phyloP scores from a whole-genome alignment of 2,329 filamentous ascomycete species.

The Cladosporium sp. region DNA sequence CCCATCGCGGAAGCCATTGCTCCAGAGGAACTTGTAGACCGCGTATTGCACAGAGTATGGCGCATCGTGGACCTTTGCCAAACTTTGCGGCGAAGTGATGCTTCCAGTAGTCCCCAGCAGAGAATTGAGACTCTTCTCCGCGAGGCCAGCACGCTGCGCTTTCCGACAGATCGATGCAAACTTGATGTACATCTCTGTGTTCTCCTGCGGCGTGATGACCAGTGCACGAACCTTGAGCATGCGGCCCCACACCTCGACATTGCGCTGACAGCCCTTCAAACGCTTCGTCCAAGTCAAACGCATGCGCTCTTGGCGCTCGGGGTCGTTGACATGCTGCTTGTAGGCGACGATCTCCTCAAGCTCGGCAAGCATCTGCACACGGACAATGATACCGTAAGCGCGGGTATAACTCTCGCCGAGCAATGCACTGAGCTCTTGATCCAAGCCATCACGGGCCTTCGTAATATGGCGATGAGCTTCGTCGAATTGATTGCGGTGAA shows the following conservation, averaged over 20 bases:
- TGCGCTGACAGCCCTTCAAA: slow-evolving; percentile 88
- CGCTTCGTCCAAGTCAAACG: slow-evolving; percentile 92
- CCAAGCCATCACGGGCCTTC: slow-evolving; percentile 84
- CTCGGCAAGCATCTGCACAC: slow-evolving; percentile 98
- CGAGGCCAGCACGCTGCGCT: slow-evolving; percentile 85
- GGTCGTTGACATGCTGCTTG: slow-evolving; percentile 77
- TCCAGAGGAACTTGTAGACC: slow-evolving; percentile 97
- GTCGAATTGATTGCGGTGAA: slow-evolving; percentile 92
- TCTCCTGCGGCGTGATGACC: slow-evolving; percentile 85
- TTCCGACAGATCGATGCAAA: slow-evolving; percentile 98
- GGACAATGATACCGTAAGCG: slow-evolving; percentile 94
- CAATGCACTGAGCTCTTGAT: slow-evolving; percentile 89
- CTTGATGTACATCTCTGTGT: slow-evolving; percentile 99
- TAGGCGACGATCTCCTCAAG: slow-evolving; percentile 97
- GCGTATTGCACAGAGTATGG: slow-evolving; percentile 85
- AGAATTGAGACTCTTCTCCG: slow-evolving; percentile 88
- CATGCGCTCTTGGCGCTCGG: slow-evolving; percentile 84
- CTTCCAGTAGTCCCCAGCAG: slow-evolving; percentile 57
- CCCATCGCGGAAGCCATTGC: slow-evolving; percentile 62
- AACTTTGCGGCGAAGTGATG: slow-evolving; percentile 54
- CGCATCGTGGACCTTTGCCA: slow-evolving; percentile 43
- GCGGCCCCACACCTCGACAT: slow-evolving; percentile 96
- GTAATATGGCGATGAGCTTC: slow-evolving; percentile 85
- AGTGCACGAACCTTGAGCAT: slow-evolving; percentile 93
- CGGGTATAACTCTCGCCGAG: slow-evolving; percentile 98